Evolutionary conservation across 495 filamentous ascomycete species (phyloP), one percentile per base, ranked within the genome.

Genomic region (Neurospora tetraspora): DNA sequence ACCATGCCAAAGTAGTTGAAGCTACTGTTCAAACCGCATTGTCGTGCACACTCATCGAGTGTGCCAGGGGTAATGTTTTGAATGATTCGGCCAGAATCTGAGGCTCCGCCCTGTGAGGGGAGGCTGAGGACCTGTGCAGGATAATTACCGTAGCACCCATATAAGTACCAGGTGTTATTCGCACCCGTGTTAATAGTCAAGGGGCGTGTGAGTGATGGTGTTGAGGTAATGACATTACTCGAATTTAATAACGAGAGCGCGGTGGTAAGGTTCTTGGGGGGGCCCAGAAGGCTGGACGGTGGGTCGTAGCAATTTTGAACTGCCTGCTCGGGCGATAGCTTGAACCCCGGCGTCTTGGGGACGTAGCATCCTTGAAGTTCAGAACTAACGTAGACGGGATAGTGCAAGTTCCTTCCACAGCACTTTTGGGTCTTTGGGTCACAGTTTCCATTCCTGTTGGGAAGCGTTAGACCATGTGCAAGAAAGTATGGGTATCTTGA

Each of bases 301-400:
- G 47, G 47, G 47, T 31, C 12, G 47, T 59, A 59, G 23, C 47
- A 59, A 12, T 7, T 7, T 5, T 16, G 31, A 27, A 2, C n/a
- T 59, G 47, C 11, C 47, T 59, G 47, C 1, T 27, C n/a, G 11
- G 23, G 23, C 11, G 47, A 59, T 6, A 3, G 31, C 43, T 74
- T 72, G 73, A 70, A 69, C 16, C 78, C 78, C 2, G 78, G 78
- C 14, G 74, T 78, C 31, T 16, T 27, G 0, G 78, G 78, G 27
- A 68, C 70, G 37, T 69, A 76, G 77, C 78, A 79, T 14, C 78
- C 77, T 38, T 74, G 65, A 11, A 79, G 73, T n/a, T 76, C 73
- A 18, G 75, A 71, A 53, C 74, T 79, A 39, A 76, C 72, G 23
- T 74, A 79, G 20, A 79, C 72, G 27, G 78, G 72, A 42, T 37